Base-by-base conservation (phyloP, 106 monocot genomes). In the Platanthera zijinensis region DNA sequence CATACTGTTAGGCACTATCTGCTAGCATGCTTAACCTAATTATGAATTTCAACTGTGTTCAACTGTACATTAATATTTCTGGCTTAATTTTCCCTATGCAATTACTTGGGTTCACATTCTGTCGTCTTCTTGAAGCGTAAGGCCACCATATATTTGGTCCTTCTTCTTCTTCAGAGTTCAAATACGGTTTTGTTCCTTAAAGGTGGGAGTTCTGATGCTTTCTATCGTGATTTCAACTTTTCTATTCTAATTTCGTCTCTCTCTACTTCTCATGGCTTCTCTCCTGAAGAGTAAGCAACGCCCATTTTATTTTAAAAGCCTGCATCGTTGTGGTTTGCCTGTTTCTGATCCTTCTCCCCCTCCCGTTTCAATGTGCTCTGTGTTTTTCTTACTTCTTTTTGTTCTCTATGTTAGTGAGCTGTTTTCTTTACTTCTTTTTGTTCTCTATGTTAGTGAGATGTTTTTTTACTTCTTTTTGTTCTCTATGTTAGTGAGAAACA, bases 161-260 rank as follows among this genome's bases (percentile, higher is more conserved):
- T 66, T 66, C 9, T n/a, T n/a, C n/a, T n/a, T n/a, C n/a, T n/a
- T n/a, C n/a, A 47, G n/a, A 48, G 70, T 70, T 70, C 48, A 48
- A 69, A 8, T 46, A 12, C 69, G 32, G 1, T 10, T 28, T 70
- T 51, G 69, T 69, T 53, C 19, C 59, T 32, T 66, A 28, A 66
- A 66, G 66, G 66, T 66, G 66, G 66, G 66, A 66, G 66, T 25
- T 32, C 28, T 66, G 66, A 28, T 28, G 30, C 17, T 10, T 32
- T 66, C 8, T 72, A 8, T 51, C 51, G 72, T 72, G 50, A 51
- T 51, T 51, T 51, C 13, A 18, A 72, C 17, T 72, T 72, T 2
- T 32, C 32, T 8, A 10, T 47, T 57, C 0, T 53, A 56, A 7
- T 51, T 10, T 72, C 72, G 48, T 47, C 52, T 53, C 8, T 53